Percentiles rank a stretch among this genome's conserved stretches.
phyloP scores from a whole-genome alignment of 108 stramenopile genomes.

The Mediolabrus comicus region DNA sequence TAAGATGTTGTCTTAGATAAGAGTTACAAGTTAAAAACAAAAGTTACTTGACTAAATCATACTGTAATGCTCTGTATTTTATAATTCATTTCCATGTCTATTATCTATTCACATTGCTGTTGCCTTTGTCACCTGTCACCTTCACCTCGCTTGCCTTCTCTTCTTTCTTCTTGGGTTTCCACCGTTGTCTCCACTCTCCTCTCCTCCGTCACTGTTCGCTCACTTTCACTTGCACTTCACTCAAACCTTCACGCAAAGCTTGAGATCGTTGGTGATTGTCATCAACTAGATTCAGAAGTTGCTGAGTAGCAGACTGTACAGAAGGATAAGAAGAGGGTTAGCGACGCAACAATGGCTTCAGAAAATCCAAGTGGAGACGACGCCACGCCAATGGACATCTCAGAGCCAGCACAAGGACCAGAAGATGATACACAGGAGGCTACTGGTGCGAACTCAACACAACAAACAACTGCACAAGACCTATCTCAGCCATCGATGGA shows the following conservation, averaged over 20 bases:
- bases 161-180: too few species aligned
- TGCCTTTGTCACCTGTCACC: too few species aligned
- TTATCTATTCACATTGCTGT: not conserved
- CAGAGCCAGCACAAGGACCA: conserved; percentile 2
- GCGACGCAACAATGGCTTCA: conserved; percentile 4
- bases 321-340: too few species aligned
- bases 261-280: too few species aligned
- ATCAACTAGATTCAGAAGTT: too few species aligned
- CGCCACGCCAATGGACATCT: conserved; percentile 21
- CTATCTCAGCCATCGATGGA: conserved; percentile 43
- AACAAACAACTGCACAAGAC: conserved; percentile 19
- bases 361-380: conserved; percentile 1
- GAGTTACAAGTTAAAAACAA: conserved; percentile 2
- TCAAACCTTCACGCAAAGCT: too few species aligned
- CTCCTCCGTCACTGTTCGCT: too few species aligned
- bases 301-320: too few species aligned
- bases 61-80: too few species aligned
- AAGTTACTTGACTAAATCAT: not conserved
- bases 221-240: too few species aligned
- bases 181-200: too few species aligned
- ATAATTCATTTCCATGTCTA: not conserved
- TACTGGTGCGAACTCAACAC: conserved; percentile 1
- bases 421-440: conserved; percentile 1
- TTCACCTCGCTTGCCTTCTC: too few species aligned
- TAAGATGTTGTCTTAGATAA: conserved; percentile 6